Conservation (phyloP, 257 asterid species). For the Cordia subcordata region DNA sequence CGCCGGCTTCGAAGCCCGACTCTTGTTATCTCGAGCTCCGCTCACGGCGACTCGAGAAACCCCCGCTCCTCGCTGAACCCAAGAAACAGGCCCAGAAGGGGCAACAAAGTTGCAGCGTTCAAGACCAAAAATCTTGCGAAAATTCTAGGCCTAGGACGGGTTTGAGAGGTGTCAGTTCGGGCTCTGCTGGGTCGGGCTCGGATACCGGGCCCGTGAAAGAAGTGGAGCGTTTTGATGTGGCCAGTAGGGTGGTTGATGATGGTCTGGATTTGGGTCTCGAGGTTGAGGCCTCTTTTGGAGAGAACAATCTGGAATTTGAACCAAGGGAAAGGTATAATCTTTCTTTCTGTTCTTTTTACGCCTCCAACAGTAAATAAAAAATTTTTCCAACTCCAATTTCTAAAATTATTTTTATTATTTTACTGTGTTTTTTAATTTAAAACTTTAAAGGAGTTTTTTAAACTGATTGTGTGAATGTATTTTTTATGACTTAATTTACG, state of each 20-base stretch:
- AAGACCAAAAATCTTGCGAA: neutral
- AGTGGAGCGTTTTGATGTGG: constrained; percentile 1
- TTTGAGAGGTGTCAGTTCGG: constrained; percentile 11
- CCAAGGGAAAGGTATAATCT: constrained; percentile 36
- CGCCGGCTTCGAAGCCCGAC: constrained; percentile 5
- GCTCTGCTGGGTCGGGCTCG: constrained; percentile 24
- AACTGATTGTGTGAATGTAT: no score
- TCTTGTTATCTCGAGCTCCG: constrained; percentile 48
- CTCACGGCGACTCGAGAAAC: constrained; percentile 48
- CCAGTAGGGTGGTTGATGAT: constrained; percentile 6
- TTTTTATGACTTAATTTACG: no score
- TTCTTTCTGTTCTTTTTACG: neutral
- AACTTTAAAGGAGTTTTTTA: no score
- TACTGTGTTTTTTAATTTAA: neutral
- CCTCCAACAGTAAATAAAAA: no score
- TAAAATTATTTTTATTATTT: neutral
- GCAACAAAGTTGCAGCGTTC: neutral
- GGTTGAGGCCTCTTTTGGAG: constrained; percentile 49
- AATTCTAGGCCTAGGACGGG: constrained; percentile 1
- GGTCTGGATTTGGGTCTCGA: neutral
- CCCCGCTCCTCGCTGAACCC: constrained; percentile 5
- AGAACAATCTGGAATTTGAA: constrained; percentile 33
- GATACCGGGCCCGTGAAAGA: constrained; percentile 14
- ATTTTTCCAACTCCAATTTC: no score
- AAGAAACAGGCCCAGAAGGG: constrained; percentile 2